These are phyloP conservation scores for Colletotrichum tanaceti DNA, from an alignment of 2,329 filamentous ascomycete genomes.

Conservation along the genomic window DNA sequence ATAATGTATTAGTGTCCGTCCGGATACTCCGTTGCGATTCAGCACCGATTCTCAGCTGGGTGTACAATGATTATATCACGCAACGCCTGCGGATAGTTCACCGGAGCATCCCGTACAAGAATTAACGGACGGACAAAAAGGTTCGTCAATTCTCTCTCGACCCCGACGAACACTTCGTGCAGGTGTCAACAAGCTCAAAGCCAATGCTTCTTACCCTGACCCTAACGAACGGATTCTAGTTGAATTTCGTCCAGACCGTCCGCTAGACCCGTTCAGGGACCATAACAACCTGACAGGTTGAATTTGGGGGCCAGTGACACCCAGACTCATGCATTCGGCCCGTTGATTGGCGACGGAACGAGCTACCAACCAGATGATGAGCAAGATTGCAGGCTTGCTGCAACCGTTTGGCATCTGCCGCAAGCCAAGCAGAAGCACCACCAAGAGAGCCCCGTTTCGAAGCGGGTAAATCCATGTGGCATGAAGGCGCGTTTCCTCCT, in stretches of 20 bases:
- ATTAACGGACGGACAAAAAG: background rate
- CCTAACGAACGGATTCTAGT: slow-evolving; percentile 14
- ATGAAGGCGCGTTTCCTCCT: background rate
- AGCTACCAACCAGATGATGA: background rate
- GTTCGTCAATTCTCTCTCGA: too few relatives aligned
- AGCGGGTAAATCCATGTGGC: slow-evolving; percentile 23
- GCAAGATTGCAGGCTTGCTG: background rate
- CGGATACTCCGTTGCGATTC: background rate
- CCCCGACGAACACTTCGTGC: background rate
- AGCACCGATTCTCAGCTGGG: background rate
- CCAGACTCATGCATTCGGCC: background rate
- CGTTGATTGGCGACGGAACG: slow-evolving; percentile 27
- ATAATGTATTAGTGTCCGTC: too few relatives aligned
- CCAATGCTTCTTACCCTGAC: slow-evolving; percentile 23
- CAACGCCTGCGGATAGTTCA: too few relatives aligned
- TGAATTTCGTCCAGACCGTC: background rate
- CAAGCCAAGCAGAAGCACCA: slow-evolving; percentile 20
- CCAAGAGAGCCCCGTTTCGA: slow-evolving; percentile 12
- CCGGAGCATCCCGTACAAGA: background rate
- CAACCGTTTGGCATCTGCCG: slow-evolving; percentile 22
- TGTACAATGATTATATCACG: too few relatives aligned
- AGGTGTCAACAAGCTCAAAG: slow-evolving; percentile 26
- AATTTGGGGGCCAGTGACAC: slow-evolving; percentile 3
- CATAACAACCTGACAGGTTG: background rate
- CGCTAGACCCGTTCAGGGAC: slow-evolving; percentile 13